Evolutionary conservation across 1,139 yeast genomes (phyloP).

Genomic region (Scheffersomyces segobiensis): DNA sequence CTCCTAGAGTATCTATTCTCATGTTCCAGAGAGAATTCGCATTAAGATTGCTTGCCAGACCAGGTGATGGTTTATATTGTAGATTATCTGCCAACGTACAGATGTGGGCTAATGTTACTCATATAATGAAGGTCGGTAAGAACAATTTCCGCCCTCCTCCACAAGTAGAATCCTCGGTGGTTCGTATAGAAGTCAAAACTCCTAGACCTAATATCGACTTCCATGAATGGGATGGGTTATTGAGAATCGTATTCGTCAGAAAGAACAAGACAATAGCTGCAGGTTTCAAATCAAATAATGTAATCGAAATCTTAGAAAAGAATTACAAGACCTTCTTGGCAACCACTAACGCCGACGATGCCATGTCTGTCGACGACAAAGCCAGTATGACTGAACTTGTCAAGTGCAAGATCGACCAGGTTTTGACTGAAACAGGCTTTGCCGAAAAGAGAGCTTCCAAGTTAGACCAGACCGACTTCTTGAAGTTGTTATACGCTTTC

Average conservation of each 20-base stretch:
- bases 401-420: slow-evolving; percentile 60
- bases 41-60: slow-evolving; percentile 85
- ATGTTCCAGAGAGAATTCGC: slow-evolving; percentile 99
- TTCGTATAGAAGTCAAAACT: slow-evolving; percentile 82
- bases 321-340: slow-evolving; percentile 84
- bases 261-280: slow-evolving; percentile 93
- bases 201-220: slow-evolving; percentile 93
- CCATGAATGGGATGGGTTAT: slow-evolving; percentile 95
- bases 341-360: slow-evolving; percentile 49
- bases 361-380: slow-evolving; percentile 54
- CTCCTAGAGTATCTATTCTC: slow-evolving; percentile 91
- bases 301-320: slow-evolving; percentile 81
- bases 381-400: slow-evolving; percentile 47
- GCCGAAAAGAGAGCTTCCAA: slow-evolving; percentile 90
- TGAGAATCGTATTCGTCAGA: slow-evolving; percentile 87
- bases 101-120: slow-evolving; percentile 99
- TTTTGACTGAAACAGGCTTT: slow-evolving; percentile 74
- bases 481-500: slow-evolving; percentile 84
- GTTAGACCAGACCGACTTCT: slow-evolving; percentile 91
- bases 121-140: slow-evolving; percentile 96
- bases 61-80: slow-evolving; percentile 92
- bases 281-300: slow-evolving; percentile 82
- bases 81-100: slow-evolving; percentile 94
- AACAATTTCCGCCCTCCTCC: slow-evolving; percentile 99
- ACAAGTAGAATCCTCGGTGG: slow-evolving; percentile 95